Evolutionary conservation across 2,329 filamentous ascomycete species (phyloP), one percentile per base, ranked within the genome.

Genomic region (Fusarium buharicum): DNA sequence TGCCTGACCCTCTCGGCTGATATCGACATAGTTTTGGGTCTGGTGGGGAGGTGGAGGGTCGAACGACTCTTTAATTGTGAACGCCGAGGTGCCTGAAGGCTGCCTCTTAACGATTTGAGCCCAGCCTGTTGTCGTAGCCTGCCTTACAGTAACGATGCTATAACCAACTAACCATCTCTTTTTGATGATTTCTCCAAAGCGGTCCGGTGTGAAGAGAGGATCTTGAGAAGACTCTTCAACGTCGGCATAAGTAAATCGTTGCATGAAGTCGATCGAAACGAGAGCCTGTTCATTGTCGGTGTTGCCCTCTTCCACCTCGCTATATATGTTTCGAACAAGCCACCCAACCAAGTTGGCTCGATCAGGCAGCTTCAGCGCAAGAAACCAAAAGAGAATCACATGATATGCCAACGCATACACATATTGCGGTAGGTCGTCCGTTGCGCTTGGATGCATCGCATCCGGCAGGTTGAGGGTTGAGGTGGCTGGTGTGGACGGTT

Each of bases 381-480:
- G 83, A 73, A 98, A 99, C 95, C 95, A 99, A 73, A 96, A 97
- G 2, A 93, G 90, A 65, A 99, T 93, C 68, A 97, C 92, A 73
- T 98, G 93, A 73, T 97, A 97, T 9, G 94, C 94, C 48, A 98
- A 81, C 2, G 93, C 91, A 74, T 96, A 95, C 22, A 99, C 92
- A 73, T 99, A 99, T 75, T 95, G 91, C 5, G 93, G 93, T 45
- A 97, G 82, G 64, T 95, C 92, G 59, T 95, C 90, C 8, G 88
- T 75, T 4, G 72, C 70, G 43, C 65, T 70, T 9, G 70, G 60
- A 24, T 71, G 69, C 4, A 59, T 43, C 4, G 55, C 28, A 18
- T 75, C 72, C 6, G 55, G 46, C 33, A 51, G 48, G 49, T 30
- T 61, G 16, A 47, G 56, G 18, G 50, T 55, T 14, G 64, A 59